Base-by-base conservation (phyloP, 2,329 filamentous ascomycete species). In the Gnomoniopsis sp. region DNA sequence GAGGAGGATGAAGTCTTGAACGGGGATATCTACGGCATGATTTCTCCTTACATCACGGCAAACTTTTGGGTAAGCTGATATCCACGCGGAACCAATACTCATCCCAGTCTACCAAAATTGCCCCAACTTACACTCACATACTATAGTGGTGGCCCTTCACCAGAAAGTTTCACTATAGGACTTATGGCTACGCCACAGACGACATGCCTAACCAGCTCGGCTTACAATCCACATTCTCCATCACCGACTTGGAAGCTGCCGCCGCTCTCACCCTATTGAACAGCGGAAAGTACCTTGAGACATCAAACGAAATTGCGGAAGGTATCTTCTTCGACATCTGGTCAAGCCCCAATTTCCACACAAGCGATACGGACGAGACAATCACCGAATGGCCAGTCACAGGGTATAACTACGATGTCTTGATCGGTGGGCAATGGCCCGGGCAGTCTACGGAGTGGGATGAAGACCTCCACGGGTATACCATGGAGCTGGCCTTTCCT, bases 221-320 rank as follows among this genome's bases (percentile, higher is more conserved):
- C 10, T 81, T 81, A 66, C 79, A 81, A 61, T 79, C 76, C 61
- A 82, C 79, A 21, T 82, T 82, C 63, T 81, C 78, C 38, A 68
- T 80, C 23, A 76, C 78, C 0, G 68, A 74, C 12, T 41, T 76
- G 58, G 78, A 81, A 62, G 79, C 73, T 2, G 61, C 62, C 44
- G 66, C 74, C 3, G 77, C 77, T 8, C 69, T 70, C 17, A 66
- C 71, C 4, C 68, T 80, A 23, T 74, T 81, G 33, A 74, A 82
- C 62, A 74, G 71, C 61, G 78, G 79, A 41, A 80, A 80, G 62
- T 73, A 74, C 65, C 68, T 79, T 17, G 64, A 74, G 15, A 73
- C 76, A 12, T 79, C 77, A 51, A 82, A 81, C 70, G 72, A 74
- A 74, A 68, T 78, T 12, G 75, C 76, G 41, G 79, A 81, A 65